Conservation (phyloP, 208 protist genomes). For the Leishmania martiniquensis region DNA sequence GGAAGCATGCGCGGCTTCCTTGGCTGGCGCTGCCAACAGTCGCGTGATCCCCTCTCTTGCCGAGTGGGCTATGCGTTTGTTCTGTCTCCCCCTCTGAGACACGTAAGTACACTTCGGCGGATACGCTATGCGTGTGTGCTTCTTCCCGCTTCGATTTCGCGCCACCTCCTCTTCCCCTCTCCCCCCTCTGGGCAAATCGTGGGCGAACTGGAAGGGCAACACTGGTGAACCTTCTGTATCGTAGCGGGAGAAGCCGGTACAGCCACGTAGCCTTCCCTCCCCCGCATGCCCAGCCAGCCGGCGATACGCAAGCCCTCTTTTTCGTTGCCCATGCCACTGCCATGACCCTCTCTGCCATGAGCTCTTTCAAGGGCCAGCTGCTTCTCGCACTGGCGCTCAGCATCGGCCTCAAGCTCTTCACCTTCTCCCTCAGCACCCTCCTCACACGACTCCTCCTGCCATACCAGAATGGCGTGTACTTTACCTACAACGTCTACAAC, state of each 20-base stretch:
- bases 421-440: conserved; percentile 64
- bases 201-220: not conserved
- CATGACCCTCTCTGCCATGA: not conserved
- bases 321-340: not conserved
- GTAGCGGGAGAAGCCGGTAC: not conserved
- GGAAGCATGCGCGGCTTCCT: not conserved
- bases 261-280: not conserved
- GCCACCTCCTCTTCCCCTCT: conserved; percentile 23
- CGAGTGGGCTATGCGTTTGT: not conserved
- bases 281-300: not conserved
- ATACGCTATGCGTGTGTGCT: not conserved
- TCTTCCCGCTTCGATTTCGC: too few relatives aligned
- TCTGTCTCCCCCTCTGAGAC: not conserved
- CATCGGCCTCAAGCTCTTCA: conserved; percentile 69
- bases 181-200: not conserved
- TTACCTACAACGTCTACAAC: conserved; percentile 80
- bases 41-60: not conserved
- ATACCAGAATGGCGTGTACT: conserved; percentile 72
- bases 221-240: not conserved
- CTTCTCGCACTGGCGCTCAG: conserved; percentile 67
- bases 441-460: conserved; percentile 79
- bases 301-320: not conserved
- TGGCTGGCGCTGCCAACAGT: not conserved
- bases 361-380: conserved; percentile 67
- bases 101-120: not conserved